phyloP scores from a whole-genome alignment of 768 basidiomycete species.

The Phallus indusiatus region DNA sequence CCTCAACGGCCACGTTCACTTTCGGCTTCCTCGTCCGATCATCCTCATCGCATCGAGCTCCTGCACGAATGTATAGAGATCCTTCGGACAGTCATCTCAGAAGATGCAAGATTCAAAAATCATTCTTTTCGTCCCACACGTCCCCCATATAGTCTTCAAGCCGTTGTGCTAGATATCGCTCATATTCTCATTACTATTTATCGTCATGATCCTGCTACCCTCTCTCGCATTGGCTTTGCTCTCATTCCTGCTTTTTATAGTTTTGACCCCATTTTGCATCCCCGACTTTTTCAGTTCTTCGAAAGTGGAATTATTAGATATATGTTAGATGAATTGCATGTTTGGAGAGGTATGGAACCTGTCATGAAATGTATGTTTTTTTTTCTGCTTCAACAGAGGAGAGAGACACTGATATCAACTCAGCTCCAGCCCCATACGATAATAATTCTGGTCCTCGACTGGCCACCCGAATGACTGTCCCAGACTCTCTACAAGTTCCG shows the following conservation, averaged over 20 bases:
- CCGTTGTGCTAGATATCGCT: conserved; percentile 61
- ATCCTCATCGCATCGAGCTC: conserved; percentile 38
- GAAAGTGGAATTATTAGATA: conserved; percentile 50
- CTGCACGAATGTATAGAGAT: conserved; percentile 50
- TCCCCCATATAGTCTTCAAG: conserved; percentile 72
- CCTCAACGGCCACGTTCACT: conserved; percentile 37
- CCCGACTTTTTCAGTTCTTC: conserved; percentile 58
- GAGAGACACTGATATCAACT: conserved; percentile 7
- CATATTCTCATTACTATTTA: conserved; percentile 52
- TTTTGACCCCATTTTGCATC: conserved; percentile 54
- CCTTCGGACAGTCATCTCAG: conserved; percentile 52
- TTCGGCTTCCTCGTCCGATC: conserved; percentile 37
- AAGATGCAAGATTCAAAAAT: conserved; percentile 64
- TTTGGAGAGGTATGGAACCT: conserved; percentile 15
- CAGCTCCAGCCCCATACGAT: conserved; percentile 26
- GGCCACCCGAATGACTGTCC: conserved; percentile 5
- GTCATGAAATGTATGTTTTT: background rate
- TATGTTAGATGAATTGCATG: conserved; percentile 38
- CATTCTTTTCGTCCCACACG: conserved; percentile 48
- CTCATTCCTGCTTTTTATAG: conserved; percentile 68
- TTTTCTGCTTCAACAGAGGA: background rate
- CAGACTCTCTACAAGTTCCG: background rate
- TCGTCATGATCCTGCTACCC: conserved; percentile 37
- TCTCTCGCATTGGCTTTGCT: conserved; percentile 55
- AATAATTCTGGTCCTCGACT: conserved; percentile 17